Evolutionary conservation across 495 filamentous ascomycete genomes (phyloP), one percentile per base, ranked within the genome.

Genomic region (Penicillium simplicissimum): DNA sequence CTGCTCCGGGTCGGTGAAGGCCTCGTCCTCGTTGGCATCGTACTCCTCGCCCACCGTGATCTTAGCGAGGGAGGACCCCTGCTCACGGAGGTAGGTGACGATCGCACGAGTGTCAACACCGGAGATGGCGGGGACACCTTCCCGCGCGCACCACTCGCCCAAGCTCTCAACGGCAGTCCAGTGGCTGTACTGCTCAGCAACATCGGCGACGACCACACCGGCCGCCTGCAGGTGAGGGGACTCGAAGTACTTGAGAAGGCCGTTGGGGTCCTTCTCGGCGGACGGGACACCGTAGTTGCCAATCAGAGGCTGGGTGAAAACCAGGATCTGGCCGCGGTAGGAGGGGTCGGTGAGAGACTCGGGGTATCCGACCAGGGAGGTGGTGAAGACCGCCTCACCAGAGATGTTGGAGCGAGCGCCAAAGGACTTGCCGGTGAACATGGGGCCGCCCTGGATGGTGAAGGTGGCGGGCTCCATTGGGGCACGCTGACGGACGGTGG

Each of bases 281-380:
- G 90, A 92, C 3, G 92, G 93, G 2, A 96, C 92, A 67, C 95
- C 95, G 71, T 99, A 99, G 81, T 99, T 99, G 65, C 95, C 95
- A 74, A 99, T 97, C 63, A 99, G 80, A n/a, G 95, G 95, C 73
- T 96, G 92, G 57, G 95, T 99, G 83, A 99, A 97, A 69, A 98
- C 94, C 67, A 97, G 81, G 59, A 98, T 98, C 80, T 99, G 96
- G 47, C 96, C 96, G 66, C 96, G 93, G 83, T 99, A 99, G 34
- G 95, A 98, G 40, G 95, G 96, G 69, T 98, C 96, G 71, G 95
- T 98, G 86, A 99, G 87, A 47, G 94, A 97, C 80, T 98, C 96
- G 62, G 95, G 95, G 73, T 98, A 98, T 61, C 92, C 93, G 60
- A 97, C 93, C 59, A 93, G 82, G 31, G 90, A 94, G 56, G 92